Conservation (phyloP, 2,329 filamentous ascomycete genomes). For the Trichoderma polysporum region DNA sequence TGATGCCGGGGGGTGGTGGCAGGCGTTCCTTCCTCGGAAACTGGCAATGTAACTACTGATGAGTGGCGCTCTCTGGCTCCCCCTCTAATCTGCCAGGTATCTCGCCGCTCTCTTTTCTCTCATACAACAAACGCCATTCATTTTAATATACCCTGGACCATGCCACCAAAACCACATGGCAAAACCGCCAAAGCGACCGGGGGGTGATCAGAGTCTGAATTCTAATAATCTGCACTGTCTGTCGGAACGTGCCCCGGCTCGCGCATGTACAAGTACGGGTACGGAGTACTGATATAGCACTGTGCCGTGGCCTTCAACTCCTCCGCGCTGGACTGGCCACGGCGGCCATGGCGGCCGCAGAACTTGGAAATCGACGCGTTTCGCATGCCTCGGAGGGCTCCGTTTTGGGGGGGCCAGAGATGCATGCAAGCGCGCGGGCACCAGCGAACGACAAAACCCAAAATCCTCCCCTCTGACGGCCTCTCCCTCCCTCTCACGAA, state of each 20-base stretch:
- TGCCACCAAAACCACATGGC: slow-evolving; percentile 14
- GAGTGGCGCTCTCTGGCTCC: slow-evolving; percentile 11
- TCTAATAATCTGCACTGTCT: slow-evolving; percentile 11
- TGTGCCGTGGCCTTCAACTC: no score
- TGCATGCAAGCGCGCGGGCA: slow-evolving; percentile 17
- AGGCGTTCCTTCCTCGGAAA: neutral
- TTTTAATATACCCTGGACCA: slow-evolving; percentile 13
- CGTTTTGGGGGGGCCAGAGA: neutral
- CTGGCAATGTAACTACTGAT: slow-evolving; percentile 17
- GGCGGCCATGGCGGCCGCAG: no score
- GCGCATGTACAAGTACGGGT: neutral
- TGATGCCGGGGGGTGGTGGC: neutral
- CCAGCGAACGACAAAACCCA: slow-evolving; percentile 5
- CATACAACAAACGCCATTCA: slow-evolving; percentile 12
- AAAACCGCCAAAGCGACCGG: neutral
- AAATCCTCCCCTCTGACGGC: slow-evolving; percentile 12
- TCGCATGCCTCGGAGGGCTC: neutral
- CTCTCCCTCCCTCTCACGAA: neutral
- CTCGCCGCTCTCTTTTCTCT: neutral
- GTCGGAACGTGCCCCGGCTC: slow-evolving; percentile 13
- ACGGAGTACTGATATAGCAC: neutral
- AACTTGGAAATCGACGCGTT: neutral
- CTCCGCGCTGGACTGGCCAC: neutral
- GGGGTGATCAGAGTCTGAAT: neutral
- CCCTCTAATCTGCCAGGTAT: slow-evolving; percentile 13